Evolutionary conservation across 2,329 filamentous ascomycete genomes (phyloP), one percentile per base, ranked within the genome.

Genomic region (Cadophora malorum): DNA sequence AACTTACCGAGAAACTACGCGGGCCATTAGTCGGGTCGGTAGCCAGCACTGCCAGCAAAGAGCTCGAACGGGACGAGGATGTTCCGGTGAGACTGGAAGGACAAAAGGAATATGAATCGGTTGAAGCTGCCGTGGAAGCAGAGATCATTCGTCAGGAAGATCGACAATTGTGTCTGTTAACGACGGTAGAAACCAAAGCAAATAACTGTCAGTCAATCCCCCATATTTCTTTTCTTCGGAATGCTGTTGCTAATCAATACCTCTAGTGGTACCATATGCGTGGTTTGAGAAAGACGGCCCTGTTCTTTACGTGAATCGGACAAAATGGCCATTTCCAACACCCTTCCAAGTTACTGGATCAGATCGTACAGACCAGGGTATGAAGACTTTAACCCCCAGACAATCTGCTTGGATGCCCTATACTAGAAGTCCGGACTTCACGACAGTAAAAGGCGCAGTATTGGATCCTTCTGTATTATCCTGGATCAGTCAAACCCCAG

Each of bases 391-490:
- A 33, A 67, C 61, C 16, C 69, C 69, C 16, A 50, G 69, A 41
- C 69, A 71, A 38, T 71, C 69, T 19, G 63, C 64, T 31, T 71
- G 69, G 69, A 69, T 69, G 67, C 69, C 69, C 23, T 64, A 69
- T 41, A 66, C 64, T 1, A 59, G 65, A 21, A 65, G 63, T 50
- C 69, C 69, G 5, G 69, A 71, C 47, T 61, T 50, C 49, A 45
- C 53, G 1, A 52, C 23, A n/a, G 68, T 71, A 10, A 67, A 64
- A 58, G 67, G 68, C 31, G 67, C 68, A 45, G 56, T 70, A 19
- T 41, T 70, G 25, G 63, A 68, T 33, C 47, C 38, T 5, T 23
- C 25, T 28, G 67, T 71, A 5, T 49, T 71, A 21, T 14, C 41
- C n/a, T 71, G 69, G 69, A 71, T 71, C 23, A 60, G 65, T 8